phyloP scores from a whole-genome alignment of 2,329 filamentous ascomycete species.

The Tolypocladium capitatum region DNA sequence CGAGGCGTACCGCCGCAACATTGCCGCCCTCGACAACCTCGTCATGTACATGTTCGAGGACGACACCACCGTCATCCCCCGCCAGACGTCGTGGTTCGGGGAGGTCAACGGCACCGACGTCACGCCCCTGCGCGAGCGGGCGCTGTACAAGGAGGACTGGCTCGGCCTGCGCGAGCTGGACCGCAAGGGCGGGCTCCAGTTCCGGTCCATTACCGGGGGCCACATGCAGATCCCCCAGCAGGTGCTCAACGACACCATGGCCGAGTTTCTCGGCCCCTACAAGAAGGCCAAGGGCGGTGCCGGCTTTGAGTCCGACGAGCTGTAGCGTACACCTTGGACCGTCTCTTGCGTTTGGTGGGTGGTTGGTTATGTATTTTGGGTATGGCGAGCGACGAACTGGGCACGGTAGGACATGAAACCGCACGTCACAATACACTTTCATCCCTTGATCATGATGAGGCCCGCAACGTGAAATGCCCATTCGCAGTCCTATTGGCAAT shows the following conservation, averaged over 20 bases:
- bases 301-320: slow-evolving; percentile 19
- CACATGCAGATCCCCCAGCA: slow-evolving; percentile 72
- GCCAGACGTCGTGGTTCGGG: slow-evolving; percentile 81
- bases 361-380: not conserved
- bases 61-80: slow-evolving; percentile 76
- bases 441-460: not conserved
- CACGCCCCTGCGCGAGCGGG: slow-evolving; percentile 53
- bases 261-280: slow-evolving; percentile 48
- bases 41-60: slow-evolving; percentile 85
- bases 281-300: slow-evolving; percentile 24
- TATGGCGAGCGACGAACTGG: not conserved
- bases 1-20: slow-evolving; percentile 53
- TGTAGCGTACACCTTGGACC: slow-evolving; percentile 14
- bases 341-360: not conserved
- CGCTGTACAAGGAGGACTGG: slow-evolving; percentile 85
- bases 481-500: not conserved
- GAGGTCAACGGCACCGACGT: slow-evolving; percentile 65
- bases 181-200: slow-evolving; percentile 63
- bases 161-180: slow-evolving; percentile 71
- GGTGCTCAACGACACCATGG: slow-evolving; percentile 52
- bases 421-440: not conserved
- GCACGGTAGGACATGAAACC: not conserved
- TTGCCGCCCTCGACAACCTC: slow-evolving; percentile 60
- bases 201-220: slow-evolving; percentile 56
- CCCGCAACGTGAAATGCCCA: not conserved